phyloP scores from a whole-genome alignment of 2,329 filamentous ascomycete species.

The Fusarium xylarioides region DNA sequence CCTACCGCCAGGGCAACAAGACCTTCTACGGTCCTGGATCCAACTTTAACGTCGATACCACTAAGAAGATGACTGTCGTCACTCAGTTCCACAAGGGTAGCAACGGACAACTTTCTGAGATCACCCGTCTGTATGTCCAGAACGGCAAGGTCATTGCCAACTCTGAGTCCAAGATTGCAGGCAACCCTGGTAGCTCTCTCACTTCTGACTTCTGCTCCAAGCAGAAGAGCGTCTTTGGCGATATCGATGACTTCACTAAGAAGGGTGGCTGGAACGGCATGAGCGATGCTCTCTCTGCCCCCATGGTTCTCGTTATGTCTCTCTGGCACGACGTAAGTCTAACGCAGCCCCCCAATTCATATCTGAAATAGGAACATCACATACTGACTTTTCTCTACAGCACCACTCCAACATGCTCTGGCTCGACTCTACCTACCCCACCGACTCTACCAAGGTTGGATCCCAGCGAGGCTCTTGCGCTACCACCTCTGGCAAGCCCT shows the following conservation, averaged over 20 bases:
- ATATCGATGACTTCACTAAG: slow-evolving; percentile 60
- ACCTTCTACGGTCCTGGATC: slow-evolving; percentile 68
- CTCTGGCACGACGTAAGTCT: slow-evolving; percentile 67
- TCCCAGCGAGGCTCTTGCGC: slow-evolving; percentile 64
- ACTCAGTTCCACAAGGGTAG: slow-evolving; percentile 67
- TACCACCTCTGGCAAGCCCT: slow-evolving; percentile 55
- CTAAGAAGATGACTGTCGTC: slow-evolving; percentile 69
- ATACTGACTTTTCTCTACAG: slow-evolving; percentile 31
- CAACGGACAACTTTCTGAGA: slow-evolving; percentile 64
- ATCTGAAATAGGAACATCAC: background rate
- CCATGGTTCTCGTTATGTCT: slow-evolving; percentile 61
- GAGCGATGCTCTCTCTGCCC: slow-evolving; percentile 53
- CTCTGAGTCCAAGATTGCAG: slow-evolving; percentile 52
- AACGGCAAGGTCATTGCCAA: slow-evolving; percentile 67
- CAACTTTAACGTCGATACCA: slow-evolving; percentile 66
- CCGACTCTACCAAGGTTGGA: slow-evolving; percentile 56
- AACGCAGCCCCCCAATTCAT: background rate
- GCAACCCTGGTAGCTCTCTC: slow-evolving; percentile 58
- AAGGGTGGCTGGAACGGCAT: slow-evolving; percentile 69
- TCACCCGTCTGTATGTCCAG: slow-evolving; percentile 73
- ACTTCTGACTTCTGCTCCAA: slow-evolving; percentile 66
- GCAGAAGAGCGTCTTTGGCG: slow-evolving; percentile 67
- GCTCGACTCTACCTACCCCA: slow-evolving; percentile 75
- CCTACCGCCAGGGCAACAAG: slow-evolving; percentile 71
- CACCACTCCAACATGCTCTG: slow-evolving; percentile 76